Evolutionary conservation across 306 rosid genomes (phyloP).

Genomic region (Rosa persica): DNA sequence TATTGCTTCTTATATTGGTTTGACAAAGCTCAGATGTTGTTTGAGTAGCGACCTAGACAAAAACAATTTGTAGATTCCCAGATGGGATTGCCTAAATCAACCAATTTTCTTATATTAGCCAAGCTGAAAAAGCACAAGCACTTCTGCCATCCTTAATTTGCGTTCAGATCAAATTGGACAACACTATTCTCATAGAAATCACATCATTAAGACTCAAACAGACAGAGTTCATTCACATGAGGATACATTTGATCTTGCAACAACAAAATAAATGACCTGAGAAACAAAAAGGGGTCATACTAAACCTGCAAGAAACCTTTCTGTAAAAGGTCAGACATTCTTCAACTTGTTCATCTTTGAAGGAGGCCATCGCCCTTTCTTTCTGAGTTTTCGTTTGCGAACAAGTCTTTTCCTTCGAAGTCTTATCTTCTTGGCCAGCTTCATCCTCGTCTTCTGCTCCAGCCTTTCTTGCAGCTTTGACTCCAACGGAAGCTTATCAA

Average conservation of each 20-base stretch:
- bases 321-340: constrained; percentile 56
- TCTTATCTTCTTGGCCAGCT: constrained; percentile 82
- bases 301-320: constrained; percentile 38
- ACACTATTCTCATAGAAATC: neutral
- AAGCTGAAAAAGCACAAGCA: neutral
- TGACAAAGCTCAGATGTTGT: neutral
- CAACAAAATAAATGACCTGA: constrained; percentile 9
- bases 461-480: constrained; percentile 73
- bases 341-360: constrained; percentile 88
- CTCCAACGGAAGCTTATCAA: constrained; percentile 80
- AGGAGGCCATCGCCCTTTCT: constrained; percentile 98
- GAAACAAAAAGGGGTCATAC: constrained; percentile 31
- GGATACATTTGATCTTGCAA: constrained; percentile 8
- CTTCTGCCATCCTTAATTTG: neutral
- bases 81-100: neutral
- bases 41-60: neutral
- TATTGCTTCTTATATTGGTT: neutral
- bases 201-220: constrained; percentile 14
- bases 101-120: neutral
- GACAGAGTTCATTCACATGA: constrained; percentile 24
- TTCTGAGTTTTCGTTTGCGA: constrained; percentile 67
- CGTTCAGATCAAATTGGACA: neutral
- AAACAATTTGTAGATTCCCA: neutral
- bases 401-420: constrained; percentile 78
- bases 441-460: constrained; percentile 74